Evolutionary conservation across 805 yeast species (phyloP).

Genomic region (Soucietia sequanensis): DNA sequence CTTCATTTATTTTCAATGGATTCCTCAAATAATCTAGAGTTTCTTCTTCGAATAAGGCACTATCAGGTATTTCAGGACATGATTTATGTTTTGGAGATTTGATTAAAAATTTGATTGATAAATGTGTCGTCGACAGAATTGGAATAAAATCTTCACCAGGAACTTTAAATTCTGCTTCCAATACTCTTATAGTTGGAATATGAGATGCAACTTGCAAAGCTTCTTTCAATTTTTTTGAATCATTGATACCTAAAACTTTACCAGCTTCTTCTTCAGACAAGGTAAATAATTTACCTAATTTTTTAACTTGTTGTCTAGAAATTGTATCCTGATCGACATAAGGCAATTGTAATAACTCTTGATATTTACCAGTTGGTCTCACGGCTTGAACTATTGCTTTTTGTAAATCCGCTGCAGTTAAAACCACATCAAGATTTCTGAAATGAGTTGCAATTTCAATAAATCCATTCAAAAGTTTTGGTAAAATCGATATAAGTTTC

Average conservation of each 20-base stretch:
- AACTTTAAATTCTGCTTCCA: conserved; percentile 73
- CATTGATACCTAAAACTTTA: conserved; percentile 54
- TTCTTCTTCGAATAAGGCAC: conserved; percentile 52
- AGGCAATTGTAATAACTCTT: conserved; percentile 80
- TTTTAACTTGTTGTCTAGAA: conserved; percentile 45
- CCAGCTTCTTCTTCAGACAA: conserved; percentile 54
- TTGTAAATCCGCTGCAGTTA: conserved; percentile 61
- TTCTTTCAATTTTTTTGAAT: conserved; percentile 42
- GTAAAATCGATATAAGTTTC: conserved; percentile 59
- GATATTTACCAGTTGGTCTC: conserved; percentile 47
- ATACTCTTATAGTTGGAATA: conserved; percentile 66
- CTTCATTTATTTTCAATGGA: conserved; percentile 63
- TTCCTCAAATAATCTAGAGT: conserved; percentile 66
- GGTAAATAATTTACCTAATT: conserved; percentile 69
- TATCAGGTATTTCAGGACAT: conserved; percentile 44
- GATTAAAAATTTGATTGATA: conserved; percentile 71
- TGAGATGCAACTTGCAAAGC: conserved; percentile 57
- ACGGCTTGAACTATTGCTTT: conserved; percentile 78
- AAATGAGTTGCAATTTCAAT: conserved; percentile 81
- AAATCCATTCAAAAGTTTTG: conserved; percentile 65
- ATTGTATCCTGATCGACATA: conserved; percentile 54
- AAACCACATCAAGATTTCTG: conserved; percentile 66
- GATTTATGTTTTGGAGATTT: conserved; percentile 70
- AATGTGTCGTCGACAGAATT: conserved; percentile 61
- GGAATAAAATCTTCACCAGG: conserved; percentile 83